Evolutionary conservation across 139 green algal genomes (phyloP).

Genomic region (Spirogloea muscicola): DNA sequence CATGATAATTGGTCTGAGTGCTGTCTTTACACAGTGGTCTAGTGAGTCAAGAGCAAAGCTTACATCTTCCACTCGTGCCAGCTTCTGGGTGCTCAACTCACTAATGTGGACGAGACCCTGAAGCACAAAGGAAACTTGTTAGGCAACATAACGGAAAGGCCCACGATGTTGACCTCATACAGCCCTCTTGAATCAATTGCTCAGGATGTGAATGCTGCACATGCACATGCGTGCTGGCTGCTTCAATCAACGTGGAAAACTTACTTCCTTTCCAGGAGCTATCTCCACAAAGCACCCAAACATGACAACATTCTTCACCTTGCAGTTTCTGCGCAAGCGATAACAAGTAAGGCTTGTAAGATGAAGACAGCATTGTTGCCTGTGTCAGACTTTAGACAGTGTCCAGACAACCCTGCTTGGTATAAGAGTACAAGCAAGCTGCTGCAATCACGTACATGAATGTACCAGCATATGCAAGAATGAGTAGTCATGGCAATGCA

Average conservation of each 20-base stretch:
- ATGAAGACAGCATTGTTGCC: no score
- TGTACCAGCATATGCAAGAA: no score
- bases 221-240: not conserved
- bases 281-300: constrained; percentile 62
- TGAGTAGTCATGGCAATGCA: no score
- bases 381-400: no score
- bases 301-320: constrained; percentile 44
- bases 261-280: constrained; percentile 53
- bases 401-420: no score
- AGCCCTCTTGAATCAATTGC: not conserved
- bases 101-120: constrained; percentile 48
- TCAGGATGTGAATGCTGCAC: not conserved
- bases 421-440: no score
- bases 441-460: no score
- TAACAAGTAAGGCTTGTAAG: no score
- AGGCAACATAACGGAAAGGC: not conserved
- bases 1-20: no score
- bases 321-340: constrained; percentile 43
- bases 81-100: constrained; percentile 36
- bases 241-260: not conserved
- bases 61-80: constrained; percentile 51
- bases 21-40: not conserved
- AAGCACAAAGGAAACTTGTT: not conserved
- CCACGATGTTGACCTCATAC: no score
- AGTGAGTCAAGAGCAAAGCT: not conserved